Evolutionary conservation across 192 early-diverging fungal genomes (phyloP), one percentile per base, ranked within the genome.

Genomic region (Chytriomyces sp.): DNA sequence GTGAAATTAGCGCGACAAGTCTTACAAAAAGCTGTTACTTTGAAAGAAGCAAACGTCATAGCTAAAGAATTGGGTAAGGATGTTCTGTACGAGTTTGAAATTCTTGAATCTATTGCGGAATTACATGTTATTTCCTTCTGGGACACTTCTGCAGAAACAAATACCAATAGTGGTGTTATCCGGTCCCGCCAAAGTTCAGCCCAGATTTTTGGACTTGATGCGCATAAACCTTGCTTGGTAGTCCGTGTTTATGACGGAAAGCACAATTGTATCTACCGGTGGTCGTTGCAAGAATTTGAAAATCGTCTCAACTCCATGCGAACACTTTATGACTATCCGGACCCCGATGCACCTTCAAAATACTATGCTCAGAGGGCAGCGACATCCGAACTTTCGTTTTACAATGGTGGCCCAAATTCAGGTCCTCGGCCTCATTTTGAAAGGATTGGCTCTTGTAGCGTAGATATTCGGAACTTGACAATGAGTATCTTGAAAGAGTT

Each of bases 31-130:
- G 59, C 56, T 10, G 53, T 56, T 25, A 73, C 89, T 30, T 72
- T 98, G 52, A 96, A 96, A 75, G 93, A 96, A 71, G 95, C 94
- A 44, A 98, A 96, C 67, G 85, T 96, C 14, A 93, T 93, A 33
- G 84, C 90, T 72, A 86, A 88, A 55, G 95, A 98, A 75, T 80
- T 96, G n/a, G 81, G 78, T 5, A 93, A 91, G 49, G 78, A 91
- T 34, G 91, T 92, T 3, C 74, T 91, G 3, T 98, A 93, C 79
- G 94, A 96, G 71, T 91, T 94, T 68, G 86, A 89, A 19, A 81
- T 95, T 38, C 38, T 72, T 7, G 61, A 63, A 12, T 28, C 41
- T 22, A 10, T 28, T 22, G 58, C 39, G 30, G 31, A 64, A 33
- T 37, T 64, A 33, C 26, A 14, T n/a, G 12, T 59, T 3, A 7